Percentiles rank a stretch among this genome's conserved stretches.
These are phyloP conservation scores for Mycena alexandri DNA, from an alignment of 768 basidiomycete genomes.

Conservation along the genomic window DNA sequence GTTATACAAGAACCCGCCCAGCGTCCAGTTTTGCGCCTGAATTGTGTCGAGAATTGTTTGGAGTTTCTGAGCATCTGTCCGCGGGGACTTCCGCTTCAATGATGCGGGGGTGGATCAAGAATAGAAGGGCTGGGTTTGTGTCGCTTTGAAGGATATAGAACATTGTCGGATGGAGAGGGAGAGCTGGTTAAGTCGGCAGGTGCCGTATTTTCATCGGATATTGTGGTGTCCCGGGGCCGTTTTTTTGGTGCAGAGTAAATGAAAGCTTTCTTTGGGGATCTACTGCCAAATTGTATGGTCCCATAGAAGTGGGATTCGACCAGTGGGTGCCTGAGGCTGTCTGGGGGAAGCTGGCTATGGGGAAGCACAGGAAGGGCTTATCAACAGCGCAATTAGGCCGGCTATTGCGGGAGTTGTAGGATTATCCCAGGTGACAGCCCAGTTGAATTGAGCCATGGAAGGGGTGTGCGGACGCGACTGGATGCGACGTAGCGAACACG, in stretches of 20 bases:
- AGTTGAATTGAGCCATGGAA: neutral
- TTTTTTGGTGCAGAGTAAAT: neutral
- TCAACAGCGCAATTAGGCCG: neutral
- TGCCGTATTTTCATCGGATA: neutral
- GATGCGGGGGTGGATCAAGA: neutral
- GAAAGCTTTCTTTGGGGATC: neutral
- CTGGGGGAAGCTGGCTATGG: no score
- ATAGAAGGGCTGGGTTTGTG: neutral
- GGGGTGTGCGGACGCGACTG: neutral
- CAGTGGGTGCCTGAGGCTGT: neutral
- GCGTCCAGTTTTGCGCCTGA: neutral
- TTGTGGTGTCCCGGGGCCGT: neutral
- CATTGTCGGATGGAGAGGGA: neutral
- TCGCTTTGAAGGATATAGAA: neutral
- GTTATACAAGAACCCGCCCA: neutral
- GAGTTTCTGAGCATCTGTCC: neutral
- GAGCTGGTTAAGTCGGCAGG: neutral
- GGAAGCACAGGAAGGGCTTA: neutral
- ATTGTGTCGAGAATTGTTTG: constrained; percentile 1
- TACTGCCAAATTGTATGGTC: neutral
- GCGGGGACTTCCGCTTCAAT: neutral
- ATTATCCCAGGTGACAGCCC: neutral
- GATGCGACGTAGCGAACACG: neutral
- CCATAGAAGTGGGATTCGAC: neutral
- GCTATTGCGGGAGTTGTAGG: neutral